A percentile compares a stretch with the other conserved stretches of the same genome.
These are phyloP conservation scores for Hypoxylon sp. DNA, from an alignment of 2,329 filamentous ascomycete species.

Conservation along the genomic window DNA sequence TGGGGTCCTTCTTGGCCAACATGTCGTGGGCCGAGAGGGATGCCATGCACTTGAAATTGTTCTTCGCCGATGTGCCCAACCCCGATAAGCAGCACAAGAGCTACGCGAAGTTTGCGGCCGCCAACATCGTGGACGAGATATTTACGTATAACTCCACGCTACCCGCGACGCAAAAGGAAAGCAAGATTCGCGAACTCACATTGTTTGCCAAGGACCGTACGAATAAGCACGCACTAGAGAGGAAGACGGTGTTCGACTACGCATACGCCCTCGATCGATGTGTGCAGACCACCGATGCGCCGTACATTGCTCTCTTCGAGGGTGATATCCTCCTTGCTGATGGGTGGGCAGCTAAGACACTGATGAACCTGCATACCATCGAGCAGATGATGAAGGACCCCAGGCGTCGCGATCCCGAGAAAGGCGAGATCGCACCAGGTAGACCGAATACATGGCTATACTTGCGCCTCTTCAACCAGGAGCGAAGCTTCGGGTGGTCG, in stretches of 20 bases:
- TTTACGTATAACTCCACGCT: conserved; percentile 50
- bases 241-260: conserved; percentile 53
- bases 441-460: conserved; percentile 53
- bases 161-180: conserved; percentile 38
- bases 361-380: conserved; percentile 47
- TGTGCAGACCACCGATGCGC: conserved; percentile 49
- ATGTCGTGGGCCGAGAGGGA: conserved; percentile 51
- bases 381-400: conserved; percentile 53
- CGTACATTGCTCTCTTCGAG: conserved; percentile 54
- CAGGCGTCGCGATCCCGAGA: conserved; percentile 44
- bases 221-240: conserved; percentile 49
- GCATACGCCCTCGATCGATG: conserved; percentile 52
- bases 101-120: conserved; percentile 41
- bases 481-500: conserved; percentile 52
- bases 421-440: conserved; percentile 47
- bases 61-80: conserved; percentile 54
- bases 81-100: conserved; percentile 50
- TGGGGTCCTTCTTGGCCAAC: conserved; percentile 54
- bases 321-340: conserved; percentile 55
- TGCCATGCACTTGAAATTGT: conserved; percentile 51
- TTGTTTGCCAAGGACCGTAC: conserved; percentile 43
- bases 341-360: conserved; percentile 51
- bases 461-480: conserved; percentile 54
- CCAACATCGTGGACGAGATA: conserved; percentile 50
- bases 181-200: conserved; percentile 44